These are phyloP conservation scores for Psilocybe mexicana DNA, from an alignment of 1,284 basidiomycete genomes.

Conservation along the genomic window DNA sequence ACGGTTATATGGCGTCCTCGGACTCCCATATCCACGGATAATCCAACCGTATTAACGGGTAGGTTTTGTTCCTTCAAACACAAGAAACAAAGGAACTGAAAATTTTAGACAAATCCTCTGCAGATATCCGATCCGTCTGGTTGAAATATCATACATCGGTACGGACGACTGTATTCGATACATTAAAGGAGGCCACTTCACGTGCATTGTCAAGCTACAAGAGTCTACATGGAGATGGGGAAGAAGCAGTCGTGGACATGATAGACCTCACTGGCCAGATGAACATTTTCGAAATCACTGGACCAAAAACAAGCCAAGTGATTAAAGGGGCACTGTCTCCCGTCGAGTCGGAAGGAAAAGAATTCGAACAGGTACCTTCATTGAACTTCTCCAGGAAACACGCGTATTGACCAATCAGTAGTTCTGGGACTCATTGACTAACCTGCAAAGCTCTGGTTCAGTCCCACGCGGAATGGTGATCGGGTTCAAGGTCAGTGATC, in stretches of 20 bases:
- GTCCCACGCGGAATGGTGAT: slow-evolving; percentile 72
- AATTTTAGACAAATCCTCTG: neutral
- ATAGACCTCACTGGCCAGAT: slow-evolving; percentile 69
- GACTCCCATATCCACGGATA: slow-evolving; percentile 25
- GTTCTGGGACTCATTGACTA: slow-evolving; percentile 69
- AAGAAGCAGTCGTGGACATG: slow-evolving; percentile 55
- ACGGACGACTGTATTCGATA: slow-evolving; percentile 54
- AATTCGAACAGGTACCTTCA: slow-evolving; percentile 57
- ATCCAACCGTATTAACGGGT: neutral
- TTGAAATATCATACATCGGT: slow-evolving; percentile 77
- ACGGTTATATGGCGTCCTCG: slow-evolving; percentile 74
- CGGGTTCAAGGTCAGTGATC: slow-evolving; percentile 81
- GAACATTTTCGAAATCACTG: slow-evolving; percentile 85
- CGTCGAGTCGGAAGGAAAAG: slow-evolving; percentile 50
- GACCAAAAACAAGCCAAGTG: slow-evolving; percentile 79
- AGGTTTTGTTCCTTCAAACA: slow-evolving; percentile 10
- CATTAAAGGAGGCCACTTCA: slow-evolving; percentile 54
- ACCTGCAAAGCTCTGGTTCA: slow-evolving; percentile 65
- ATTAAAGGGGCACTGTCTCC: slow-evolving; percentile 72
- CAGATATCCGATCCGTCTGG: slow-evolving; percentile 58
- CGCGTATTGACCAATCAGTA: slow-evolving; percentile 29
- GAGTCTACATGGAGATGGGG: slow-evolving; percentile 24
- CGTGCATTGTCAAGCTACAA: slow-evolving; percentile 46
- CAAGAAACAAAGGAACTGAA: slow-evolving; percentile 19
- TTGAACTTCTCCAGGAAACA: neutral